Conservation (phyloP, 768 basidiomycete genomes). For the Mycena chlorophos region DNA sequence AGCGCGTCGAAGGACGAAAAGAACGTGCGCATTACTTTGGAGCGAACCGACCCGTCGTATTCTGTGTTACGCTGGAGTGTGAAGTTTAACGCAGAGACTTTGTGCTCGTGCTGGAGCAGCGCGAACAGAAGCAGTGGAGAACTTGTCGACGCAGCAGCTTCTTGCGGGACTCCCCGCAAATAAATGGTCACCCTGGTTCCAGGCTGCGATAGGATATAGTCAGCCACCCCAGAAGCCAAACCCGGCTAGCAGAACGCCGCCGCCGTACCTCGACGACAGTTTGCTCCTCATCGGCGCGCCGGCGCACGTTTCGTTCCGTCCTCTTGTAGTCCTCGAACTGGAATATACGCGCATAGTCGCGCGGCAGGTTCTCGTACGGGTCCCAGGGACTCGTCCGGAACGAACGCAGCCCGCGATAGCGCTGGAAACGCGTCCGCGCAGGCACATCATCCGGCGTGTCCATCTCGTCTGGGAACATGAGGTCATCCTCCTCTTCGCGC, state of each 20-base stretch:
- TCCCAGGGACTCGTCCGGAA: constrained; percentile 98
- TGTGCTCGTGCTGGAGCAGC: constrained; percentile 93
- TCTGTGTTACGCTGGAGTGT: constrained; percentile 94
- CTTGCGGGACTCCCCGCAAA: constrained; percentile 72
- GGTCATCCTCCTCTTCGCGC: constrained; percentile 77
- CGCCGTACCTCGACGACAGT: constrained; percentile 62
- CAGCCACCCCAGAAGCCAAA: not conserved
- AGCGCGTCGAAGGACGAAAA: not conserved
- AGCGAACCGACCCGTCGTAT: constrained; percentile 82
- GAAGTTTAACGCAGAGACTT: constrained; percentile 89
- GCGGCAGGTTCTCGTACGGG: constrained; percentile 91
- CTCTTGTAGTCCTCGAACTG: constrained; percentile 94
- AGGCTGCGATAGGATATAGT: constrained; percentile 46
- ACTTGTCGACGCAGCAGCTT: constrained; percentile 39
- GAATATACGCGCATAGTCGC: constrained; percentile 93
- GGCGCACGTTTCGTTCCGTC: constrained; percentile 71
- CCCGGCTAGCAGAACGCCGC: not conserved
- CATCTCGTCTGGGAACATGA: constrained; percentile 92
- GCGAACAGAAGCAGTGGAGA: constrained; percentile 72
- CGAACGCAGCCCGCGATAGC: constrained; percentile 87
- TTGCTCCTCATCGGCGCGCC: constrained; percentile 63
- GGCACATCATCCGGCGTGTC: constrained; percentile 88
- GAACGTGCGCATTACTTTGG: constrained; percentile 60
- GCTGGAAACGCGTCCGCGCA: constrained; percentile 82
- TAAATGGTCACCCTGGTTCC: constrained; percentile 79